Evolutionary conservation across 306 rosid genomes (phyloP).

Genomic region (Vigna angularis): DNA sequence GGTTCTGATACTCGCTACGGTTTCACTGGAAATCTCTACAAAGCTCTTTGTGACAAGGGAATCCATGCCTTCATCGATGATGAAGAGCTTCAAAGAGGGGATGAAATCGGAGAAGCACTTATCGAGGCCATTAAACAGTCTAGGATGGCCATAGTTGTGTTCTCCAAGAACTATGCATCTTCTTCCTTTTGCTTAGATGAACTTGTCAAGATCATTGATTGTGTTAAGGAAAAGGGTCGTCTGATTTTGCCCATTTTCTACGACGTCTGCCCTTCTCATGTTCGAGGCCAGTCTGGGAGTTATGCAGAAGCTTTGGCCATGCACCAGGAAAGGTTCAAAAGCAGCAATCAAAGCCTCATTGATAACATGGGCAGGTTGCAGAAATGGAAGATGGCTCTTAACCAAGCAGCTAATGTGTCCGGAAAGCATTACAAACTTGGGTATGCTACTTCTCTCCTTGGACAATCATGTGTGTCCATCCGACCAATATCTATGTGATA

Average conservation of each 20-base stretch:
- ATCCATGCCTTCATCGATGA: slow-evolving; percentile 34
- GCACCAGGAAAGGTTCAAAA: neutral
- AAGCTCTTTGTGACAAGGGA: slow-evolving; percentile 10
- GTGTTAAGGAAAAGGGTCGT: neutral
- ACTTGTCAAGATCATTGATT: slow-evolving; percentile 26
- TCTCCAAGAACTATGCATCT: slow-evolving; percentile 15
- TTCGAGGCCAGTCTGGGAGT: slow-evolving; percentile 13
- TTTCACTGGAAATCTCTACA: slow-evolving; percentile 29
- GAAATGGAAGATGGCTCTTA: slow-evolving; percentile 16
- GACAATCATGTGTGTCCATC: neutral
- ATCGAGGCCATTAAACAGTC: slow-evolving; percentile 15
- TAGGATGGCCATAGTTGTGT: slow-evolving; percentile 10
- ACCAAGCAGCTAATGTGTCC: neutral
- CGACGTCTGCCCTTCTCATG: neutral
- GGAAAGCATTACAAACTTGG: slow-evolving; percentile 12
- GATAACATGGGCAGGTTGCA: neutral
- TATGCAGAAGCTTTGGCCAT: slow-evolving; percentile 8
- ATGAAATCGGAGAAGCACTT: slow-evolving; percentile 10
- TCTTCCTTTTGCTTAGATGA: slow-evolving; percentile 32
- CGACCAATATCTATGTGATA: neutral
- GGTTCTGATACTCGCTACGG: slow-evolving; percentile 25
- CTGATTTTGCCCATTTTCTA: slow-evolving; percentile 20
- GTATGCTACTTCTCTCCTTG: neutral
- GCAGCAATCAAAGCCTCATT: neutral
- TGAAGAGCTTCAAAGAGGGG: slow-evolving; percentile 6